Conservation (phyloP, 2,329 filamentous ascomycete genomes). For the Paraconiothyrium sp. region DNA sequence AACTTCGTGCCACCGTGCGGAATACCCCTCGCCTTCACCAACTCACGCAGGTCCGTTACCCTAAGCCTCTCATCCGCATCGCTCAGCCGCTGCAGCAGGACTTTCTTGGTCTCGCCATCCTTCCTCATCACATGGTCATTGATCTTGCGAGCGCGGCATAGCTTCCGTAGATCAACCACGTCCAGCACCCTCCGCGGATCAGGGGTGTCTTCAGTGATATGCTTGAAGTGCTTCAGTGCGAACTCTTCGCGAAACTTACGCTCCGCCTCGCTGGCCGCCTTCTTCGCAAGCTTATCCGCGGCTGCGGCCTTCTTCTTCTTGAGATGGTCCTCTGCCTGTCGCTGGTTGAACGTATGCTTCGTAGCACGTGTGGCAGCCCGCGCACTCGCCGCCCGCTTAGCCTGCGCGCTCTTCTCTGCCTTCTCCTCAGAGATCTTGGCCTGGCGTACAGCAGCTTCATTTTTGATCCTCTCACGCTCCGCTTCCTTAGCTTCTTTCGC, state of each 20-base stretch:
- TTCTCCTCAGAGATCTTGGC: slow-evolving; percentile 37
- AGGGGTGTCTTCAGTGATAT: slow-evolving; percentile 22
- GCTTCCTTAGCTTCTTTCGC: slow-evolving; percentile 27
- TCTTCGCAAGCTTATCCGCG: not conserved
- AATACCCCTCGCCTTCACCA: slow-evolving; percentile 35
- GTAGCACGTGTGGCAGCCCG: slow-evolving; percentile 35
- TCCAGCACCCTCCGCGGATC: slow-evolving; percentile 39
- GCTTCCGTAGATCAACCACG: slow-evolving; percentile 29
- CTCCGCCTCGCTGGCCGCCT: not conserved
- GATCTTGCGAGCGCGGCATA: slow-evolving; percentile 35
- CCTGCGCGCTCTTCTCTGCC: slow-evolving; percentile 27
- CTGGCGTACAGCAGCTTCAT: slow-evolving; percentile 28
- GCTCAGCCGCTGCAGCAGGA: slow-evolving; percentile 31
- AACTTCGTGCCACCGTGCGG: slow-evolving; percentile 32
- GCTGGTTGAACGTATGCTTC: slow-evolving; percentile 27
- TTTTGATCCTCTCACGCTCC: slow-evolving; percentile 29
- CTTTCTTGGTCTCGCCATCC: slow-evolving; percentile 19
- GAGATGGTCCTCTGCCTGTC: slow-evolving; percentile 28
- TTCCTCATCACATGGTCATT: slow-evolving; percentile 15
- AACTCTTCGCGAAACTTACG: slow-evolving; percentile 15
- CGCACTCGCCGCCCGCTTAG: slow-evolving; percentile 27
- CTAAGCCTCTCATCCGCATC: slow-evolving; percentile 35
- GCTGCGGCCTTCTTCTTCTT: slow-evolving; percentile 17
- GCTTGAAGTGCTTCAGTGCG: slow-evolving; percentile 4
- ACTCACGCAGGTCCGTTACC: slow-evolving; percentile 31